Evolutionary conservation across 257 asterid genomes (phyloP).

Genomic region (Scutellaria baicalensis): DNA sequence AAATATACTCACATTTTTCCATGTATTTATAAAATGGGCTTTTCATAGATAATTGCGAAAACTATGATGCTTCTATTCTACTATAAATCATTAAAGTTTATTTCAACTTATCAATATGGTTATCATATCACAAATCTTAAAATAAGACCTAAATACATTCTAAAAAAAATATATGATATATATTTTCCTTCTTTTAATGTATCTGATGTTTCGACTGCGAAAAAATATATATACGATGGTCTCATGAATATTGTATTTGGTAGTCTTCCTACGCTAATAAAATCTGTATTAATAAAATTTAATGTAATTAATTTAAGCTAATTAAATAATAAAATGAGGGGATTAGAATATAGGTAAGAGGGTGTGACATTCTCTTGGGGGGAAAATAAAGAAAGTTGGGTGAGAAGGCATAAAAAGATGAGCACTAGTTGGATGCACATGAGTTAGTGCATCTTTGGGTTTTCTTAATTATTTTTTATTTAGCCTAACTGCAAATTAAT

Average conservation of each 20-base stretch:
- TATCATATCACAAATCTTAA: neutral
- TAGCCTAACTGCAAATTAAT: constrained; percentile 5
- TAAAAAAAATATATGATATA: neutral
- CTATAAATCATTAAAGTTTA: constrained; percentile 3
- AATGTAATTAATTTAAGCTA: neutral
- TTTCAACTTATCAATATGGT: neutral
- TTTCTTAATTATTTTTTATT: constrained; percentile 29
- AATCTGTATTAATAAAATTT: neutral
- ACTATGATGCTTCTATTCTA: constrained; percentile 46
- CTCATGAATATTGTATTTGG: too few relatives aligned
- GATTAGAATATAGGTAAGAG: neutral
- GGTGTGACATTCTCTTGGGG: constrained; percentile 18
- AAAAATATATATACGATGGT: too few relatives aligned
- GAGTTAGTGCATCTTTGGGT: constrained; percentile 44
- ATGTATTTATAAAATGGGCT: neutral
- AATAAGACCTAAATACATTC: neutral
- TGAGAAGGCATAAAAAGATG: constrained; percentile 55
- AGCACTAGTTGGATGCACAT: constrained; percentile 70
- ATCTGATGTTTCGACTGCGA: too few relatives aligned
- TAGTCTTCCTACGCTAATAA: too few relatives aligned
- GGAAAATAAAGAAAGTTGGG: constrained; percentile 22
- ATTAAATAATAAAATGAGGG: neutral
- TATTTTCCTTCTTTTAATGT: too few relatives aligned
- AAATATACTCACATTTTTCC: neutral
- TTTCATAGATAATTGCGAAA: constrained; percentile 31